Conservation (phyloP, 2,329 filamentous ascomycete species). For the Penicillium occitanis region DNA sequence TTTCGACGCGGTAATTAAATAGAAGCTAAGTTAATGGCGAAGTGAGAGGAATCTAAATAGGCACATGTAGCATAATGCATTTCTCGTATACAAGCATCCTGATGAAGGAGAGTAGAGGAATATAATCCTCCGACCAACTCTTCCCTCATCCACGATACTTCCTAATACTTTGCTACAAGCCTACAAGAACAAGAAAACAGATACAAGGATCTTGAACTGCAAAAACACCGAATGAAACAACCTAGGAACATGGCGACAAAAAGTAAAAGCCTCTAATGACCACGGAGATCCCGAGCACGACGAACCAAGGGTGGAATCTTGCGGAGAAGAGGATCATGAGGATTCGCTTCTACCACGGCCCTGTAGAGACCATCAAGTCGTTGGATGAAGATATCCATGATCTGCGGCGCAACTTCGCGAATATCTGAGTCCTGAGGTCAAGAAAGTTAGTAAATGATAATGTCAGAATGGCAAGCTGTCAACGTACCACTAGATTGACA, state of each 20-base stretch:
- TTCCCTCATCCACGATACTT: background rate
- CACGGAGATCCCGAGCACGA: constrained; percentile 41
- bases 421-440: constrained; percentile 53
- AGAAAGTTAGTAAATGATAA: background rate
- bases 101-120: background rate
- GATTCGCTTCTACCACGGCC: constrained; percentile 53
- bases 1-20: too few relatives aligned
- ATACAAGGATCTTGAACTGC: background rate
- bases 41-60: too few relatives aligned
- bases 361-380: constrained; percentile 60
- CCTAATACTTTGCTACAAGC: background rate
- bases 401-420: constrained; percentile 56
- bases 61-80: background rate
- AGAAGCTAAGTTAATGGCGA: too few relatives aligned
- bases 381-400: constrained; percentile 60
- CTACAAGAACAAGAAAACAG: background rate
- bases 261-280: constrained; percentile 1
- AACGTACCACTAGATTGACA: constrained; percentile 55
- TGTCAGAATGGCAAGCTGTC: background rate
- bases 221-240: background rate
- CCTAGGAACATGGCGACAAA: background rate
- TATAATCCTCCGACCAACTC: background rate
- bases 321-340: constrained; percentile 53
- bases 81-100: background rate
- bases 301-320: constrained; percentile 50